Conservation (phyloP, 371 early-diverging fungal species). For the Capniomyces stellatus region DNA sequence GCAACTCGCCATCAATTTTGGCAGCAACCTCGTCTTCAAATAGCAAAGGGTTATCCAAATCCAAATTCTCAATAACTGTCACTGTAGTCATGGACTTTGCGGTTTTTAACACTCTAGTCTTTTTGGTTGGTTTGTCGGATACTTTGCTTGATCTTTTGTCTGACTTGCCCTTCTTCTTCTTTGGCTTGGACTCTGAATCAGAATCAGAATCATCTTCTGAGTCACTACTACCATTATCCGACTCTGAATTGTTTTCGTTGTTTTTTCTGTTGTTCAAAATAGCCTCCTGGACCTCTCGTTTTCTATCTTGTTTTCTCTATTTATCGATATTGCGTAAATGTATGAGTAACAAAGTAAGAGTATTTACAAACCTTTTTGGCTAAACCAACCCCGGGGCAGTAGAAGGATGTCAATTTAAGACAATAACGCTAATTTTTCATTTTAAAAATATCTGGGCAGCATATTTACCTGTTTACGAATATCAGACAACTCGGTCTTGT, state of each 20-base stretch:
- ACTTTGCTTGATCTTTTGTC: no score
- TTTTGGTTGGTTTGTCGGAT: constrained; percentile 17
- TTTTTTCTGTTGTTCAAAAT: constrained; percentile 5
- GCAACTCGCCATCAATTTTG: not conserved
- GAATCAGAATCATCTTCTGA: no score
- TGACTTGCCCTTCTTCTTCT: not conserved
- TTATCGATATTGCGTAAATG: constrained; percentile 19
- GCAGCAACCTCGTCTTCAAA: not conserved
- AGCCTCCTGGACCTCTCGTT: constrained; percentile 16
- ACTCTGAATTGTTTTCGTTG: not conserved
- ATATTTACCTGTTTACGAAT: constrained; percentile 26
- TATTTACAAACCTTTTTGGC: no score
- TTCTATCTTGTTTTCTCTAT: constrained; percentile 8
- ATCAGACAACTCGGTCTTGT: constrained; percentile 16
- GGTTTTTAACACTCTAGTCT: constrained; percentile 35
- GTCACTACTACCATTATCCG: not conserved
- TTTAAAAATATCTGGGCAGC: no score
- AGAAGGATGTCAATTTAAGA: not conserved
- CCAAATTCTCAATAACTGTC: constrained; percentile 48
- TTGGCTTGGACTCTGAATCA: no score
- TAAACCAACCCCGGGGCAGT: not conserved
- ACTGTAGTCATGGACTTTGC: constrained; percentile 43
- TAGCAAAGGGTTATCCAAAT: constrained; percentile 6
- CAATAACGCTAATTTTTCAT: no score
- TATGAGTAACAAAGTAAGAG: not conserved